These are phyloP conservation scores for Vitis riparia DNA, from an alignment of 164 flowering plant genomes.

Conservation along the genomic window DNA sequence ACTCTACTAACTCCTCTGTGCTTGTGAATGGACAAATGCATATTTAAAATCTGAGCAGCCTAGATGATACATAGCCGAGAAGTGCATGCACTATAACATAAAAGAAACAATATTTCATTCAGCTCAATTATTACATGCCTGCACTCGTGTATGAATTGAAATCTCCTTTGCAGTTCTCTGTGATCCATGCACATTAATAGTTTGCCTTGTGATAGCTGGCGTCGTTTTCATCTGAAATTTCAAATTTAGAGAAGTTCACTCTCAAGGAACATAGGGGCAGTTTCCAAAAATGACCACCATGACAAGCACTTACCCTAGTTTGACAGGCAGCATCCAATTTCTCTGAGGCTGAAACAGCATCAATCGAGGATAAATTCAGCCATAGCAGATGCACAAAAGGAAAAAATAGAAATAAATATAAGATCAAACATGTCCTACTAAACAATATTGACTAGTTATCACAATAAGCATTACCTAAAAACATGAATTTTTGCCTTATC, in stretches of 20 bases:
- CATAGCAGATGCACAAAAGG: background rate
- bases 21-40: no score
- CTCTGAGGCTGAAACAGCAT: constrained; percentile 24
- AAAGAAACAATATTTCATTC: background rate
- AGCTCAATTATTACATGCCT: constrained; percentile 11
- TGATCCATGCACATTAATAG: background rate
- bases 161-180: constrained; percentile 12
- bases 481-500: no score
- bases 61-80: background rate
- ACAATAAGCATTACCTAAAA: no score
- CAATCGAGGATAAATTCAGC: background rate
- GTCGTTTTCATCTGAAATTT: constrained; percentile 17
- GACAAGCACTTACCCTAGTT: constrained; percentile 18
- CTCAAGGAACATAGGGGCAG: background rate
- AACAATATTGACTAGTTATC: no score
- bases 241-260: background rate
- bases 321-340: constrained; percentile 13
- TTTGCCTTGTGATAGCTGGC: constrained; percentile 14
- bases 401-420: background rate
- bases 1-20: no score
- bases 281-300: background rate
- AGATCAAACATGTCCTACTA: background rate
- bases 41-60: background rate
- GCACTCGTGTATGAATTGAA: constrained; percentile 5
- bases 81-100: background rate